These are phyloP conservation scores for Persicaria tinctoria DNA, from an alignment of 148 eudicot genomes.

Conservation along the genomic window DNA sequence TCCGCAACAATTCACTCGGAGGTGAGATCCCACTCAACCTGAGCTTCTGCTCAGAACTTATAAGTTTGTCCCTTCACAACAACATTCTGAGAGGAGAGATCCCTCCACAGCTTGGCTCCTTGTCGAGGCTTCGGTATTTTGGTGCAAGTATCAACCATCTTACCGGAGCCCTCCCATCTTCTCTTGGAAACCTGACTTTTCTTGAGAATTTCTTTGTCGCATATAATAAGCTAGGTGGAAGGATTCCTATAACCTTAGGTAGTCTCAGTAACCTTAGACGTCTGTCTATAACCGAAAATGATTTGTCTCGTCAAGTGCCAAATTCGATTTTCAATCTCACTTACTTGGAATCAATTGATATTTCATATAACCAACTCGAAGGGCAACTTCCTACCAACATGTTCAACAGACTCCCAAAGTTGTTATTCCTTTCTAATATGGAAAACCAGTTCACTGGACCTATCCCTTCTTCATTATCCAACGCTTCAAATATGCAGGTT, in stretches of 20 bases:
- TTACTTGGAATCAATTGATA: neutral
- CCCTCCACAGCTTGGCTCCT: slow-evolving; percentile 9
- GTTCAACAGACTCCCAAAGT: slow-evolving; percentile 15
- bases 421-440: neutral
- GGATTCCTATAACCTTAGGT: slow-evolving; percentile 17
- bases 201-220: neutral
- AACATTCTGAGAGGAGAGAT: slow-evolving; percentile 20
- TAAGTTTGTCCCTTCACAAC: neutral
- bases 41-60: slow-evolving; percentile 11
- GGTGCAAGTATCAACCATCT: slow-evolving; percentile 1
- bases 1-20: neutral
- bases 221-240: slow-evolving; percentile 11
- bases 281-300: neutral
- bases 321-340: slow-evolving; percentile 23
- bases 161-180: slow-evolving; percentile 15
- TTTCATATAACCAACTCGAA: slow-evolving; percentile 16
- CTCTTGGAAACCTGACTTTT: slow-evolving; percentile 20
- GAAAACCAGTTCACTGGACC: slow-evolving; percentile 13
- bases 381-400: slow-evolving; percentile 20
- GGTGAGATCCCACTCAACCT: slow-evolving; percentile 19
- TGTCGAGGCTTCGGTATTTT: slow-evolving; percentile 6
- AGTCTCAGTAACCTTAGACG: neutral
- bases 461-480: slow-evolving; percentile 22
- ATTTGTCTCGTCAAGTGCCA: slow-evolving; percentile 18
- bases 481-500: neutral